phyloP scores from a whole-genome alignment of 2,329 filamentous ascomycete species.

The Cercospora beticola region DNA sequence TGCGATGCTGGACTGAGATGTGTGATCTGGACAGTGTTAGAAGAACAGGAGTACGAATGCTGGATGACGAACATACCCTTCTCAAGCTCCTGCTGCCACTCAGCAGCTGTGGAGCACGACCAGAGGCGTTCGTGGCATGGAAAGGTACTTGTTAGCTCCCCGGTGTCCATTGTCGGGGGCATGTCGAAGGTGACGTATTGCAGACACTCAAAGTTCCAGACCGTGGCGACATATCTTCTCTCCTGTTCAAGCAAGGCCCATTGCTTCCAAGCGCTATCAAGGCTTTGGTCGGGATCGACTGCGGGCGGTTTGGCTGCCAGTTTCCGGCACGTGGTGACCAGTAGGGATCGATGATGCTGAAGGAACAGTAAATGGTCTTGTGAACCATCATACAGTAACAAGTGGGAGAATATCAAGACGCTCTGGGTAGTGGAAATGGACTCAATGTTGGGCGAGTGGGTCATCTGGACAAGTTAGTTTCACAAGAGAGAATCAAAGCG shows the following conservation, averaged over 20 bases:
- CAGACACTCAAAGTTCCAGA: slow-evolving; percentile 11
- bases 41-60: not conserved
- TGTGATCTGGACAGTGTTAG: not conserved
- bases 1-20: slow-evolving; percentile 6
- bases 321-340: slow-evolving; percentile 8
- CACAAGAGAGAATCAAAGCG: not conserved
- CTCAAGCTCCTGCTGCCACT: slow-evolving; percentile 9
- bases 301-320: not conserved
- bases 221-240: slow-evolving; percentile 5
- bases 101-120: not conserved
- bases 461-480: slow-evolving; percentile 3
- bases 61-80: not conserved
- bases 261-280: slow-evolving; percentile 7
- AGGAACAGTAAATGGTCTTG: slow-evolving; percentile 9
- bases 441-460: not conserved
- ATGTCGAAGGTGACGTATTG: slow-evolving; percentile 13
- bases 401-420: slow-evolving; percentile 7
- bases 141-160: slow-evolving; percentile 6
- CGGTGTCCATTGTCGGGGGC: slow-evolving; percentile 9
- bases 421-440: slow-evolving; percentile 6
- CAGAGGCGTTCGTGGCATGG: slow-evolving; percentile 9
- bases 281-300: not conserved
- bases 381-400: slow-evolving; percentile 2
- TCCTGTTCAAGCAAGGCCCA: slow-evolving; percentile 10
- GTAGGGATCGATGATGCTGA: slow-evolving; percentile 2